These are phyloP conservation scores for Citrus glauca DNA, from an alignment of 345 rosid species.

Conservation along the genomic window DNA sequence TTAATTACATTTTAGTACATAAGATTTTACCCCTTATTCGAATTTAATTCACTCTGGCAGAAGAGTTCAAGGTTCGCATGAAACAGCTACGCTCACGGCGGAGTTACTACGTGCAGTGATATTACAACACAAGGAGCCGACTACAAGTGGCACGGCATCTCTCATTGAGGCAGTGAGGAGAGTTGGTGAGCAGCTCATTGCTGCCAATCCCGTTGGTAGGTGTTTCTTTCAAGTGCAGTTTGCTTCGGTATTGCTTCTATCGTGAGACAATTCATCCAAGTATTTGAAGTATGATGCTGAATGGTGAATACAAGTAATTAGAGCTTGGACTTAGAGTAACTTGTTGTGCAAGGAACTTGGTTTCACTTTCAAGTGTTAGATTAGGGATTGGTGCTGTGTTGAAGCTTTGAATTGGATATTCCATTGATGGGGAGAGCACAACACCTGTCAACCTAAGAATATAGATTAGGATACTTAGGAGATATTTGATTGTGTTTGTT, in stretches of 20 bases:
- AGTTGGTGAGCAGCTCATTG: constrained; percentile 35
- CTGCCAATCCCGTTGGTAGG: constrained; percentile 52
- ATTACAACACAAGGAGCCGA: constrained; percentile 28
- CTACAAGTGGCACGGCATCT: constrained; percentile 19
- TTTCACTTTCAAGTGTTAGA: background rate
- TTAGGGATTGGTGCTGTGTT: background rate
- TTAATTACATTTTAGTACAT: background rate
- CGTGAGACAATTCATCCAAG: background rate
- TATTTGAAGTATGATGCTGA: background rate
- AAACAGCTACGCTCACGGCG: constrained; percentile 29
- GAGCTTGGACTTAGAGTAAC: background rate
- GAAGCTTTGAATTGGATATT: no score
- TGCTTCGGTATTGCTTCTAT: background rate
- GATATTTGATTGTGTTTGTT: background rate
- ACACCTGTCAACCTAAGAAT: background rate
- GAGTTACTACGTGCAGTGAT: constrained; percentile 30
- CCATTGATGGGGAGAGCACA: background rate
- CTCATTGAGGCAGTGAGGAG: constrained; percentile 28
- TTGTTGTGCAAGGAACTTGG: background rate
- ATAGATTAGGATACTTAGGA: background rate
- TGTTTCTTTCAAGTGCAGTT: background rate
- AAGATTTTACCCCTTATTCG: background rate
- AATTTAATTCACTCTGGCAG: constrained; percentile 6
- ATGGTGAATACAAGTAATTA: background rate
- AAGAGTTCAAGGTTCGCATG: constrained; percentile 34